Conservation (phyloP, 805 yeast genomes). For the Lipomyces japonicus region DNA sequence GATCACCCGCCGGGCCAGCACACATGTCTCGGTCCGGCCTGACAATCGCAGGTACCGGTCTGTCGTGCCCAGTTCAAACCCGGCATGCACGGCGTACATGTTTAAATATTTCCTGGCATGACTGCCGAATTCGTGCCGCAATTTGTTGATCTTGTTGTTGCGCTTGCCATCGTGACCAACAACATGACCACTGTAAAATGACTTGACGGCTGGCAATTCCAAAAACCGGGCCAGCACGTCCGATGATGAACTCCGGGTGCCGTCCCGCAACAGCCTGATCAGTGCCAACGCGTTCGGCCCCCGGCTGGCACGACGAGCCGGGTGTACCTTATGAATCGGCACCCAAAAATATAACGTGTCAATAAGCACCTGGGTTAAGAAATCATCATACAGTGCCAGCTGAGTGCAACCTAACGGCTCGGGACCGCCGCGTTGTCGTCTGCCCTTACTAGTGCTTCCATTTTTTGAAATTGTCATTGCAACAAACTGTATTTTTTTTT, state of each 20-base stretch:
- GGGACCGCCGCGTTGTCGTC: slow-evolving; percentile 24
- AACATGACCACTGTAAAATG: slow-evolving; percentile 9
- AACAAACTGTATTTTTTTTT: too few species aligned
- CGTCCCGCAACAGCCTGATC: slow-evolving; percentile 4
- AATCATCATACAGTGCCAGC: slow-evolving; percentile 22
- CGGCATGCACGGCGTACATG: slow-evolving; percentile 40
- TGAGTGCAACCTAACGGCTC: slow-evolving; percentile 31
- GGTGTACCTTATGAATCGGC: slow-evolving; percentile 23
- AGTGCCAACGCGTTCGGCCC: slow-evolving; percentile 11
- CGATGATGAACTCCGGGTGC: background rate
- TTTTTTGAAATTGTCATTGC: too few species aligned
- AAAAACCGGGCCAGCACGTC: slow-evolving; percentile 8
- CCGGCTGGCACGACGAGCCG: slow-evolving; percentile 15
- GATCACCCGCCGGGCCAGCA: slow-evolving; percentile 39
- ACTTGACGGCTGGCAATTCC: slow-evolving; percentile 6
- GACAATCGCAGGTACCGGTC: slow-evolving; percentile 41
- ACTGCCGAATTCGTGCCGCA: slow-evolving; percentile 37
- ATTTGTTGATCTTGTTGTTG: slow-evolving; percentile 7
- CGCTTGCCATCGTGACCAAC: too few species aligned
- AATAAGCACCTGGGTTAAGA: slow-evolving; percentile 18
- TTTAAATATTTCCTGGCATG: slow-evolving; percentile 41
- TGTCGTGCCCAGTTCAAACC: slow-evolving; percentile 44
- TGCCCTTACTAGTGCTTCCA: slow-evolving; percentile 10
- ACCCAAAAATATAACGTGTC: slow-evolving; percentile 24
- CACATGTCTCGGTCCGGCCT: slow-evolving; percentile 40